A percentile compares a stretch with the other conserved stretches of the same genome.
These are phyloP conservation scores for Diversispora epigaea DNA, from an alignment of 192 early-diverging fungal species.

Conservation along the genomic window DNA sequence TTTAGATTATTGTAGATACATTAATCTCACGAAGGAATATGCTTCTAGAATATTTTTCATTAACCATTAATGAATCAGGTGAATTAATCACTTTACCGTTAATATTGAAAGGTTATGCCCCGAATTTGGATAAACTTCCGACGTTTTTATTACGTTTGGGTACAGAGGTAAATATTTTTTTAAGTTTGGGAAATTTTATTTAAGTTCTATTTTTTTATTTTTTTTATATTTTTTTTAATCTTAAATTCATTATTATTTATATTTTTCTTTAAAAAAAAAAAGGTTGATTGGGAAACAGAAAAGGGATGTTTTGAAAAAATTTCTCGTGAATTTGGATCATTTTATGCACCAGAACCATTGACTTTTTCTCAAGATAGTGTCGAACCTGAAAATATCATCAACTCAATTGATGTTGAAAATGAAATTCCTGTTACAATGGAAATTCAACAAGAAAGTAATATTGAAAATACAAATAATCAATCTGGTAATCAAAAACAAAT, in stretches of 20 bases:
- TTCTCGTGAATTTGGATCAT: slow-evolving; percentile 63
- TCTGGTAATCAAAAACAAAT: slow-evolving; percentile 23
- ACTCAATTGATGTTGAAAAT: slow-evolving; percentile 2
- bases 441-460: slow-evolving; percentile 32
- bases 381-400: background rate
- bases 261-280: background rate
- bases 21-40: slow-evolving; percentile 66
- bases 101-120: slow-evolving; percentile 76
- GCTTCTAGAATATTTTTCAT: slow-evolving; percentile 88
- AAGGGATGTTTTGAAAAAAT: slow-evolving; percentile 80
- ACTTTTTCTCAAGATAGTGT: slow-evolving; percentile 13
- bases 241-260: background rate
- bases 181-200: background rate
- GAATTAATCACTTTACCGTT: slow-evolving; percentile 72
- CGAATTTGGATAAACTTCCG: slow-evolving; percentile 83
- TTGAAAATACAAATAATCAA: background rate
- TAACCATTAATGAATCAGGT: slow-evolving; percentile 66
- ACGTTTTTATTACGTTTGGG: slow-evolving; percentile 78
- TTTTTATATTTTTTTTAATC: too few relatives aligned
- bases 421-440: slow-evolving; percentile 16
- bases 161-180: slow-evolving; percentile 55
- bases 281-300: slow-evolving; percentile 86
- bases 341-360: slow-evolving; percentile 61
- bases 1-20: slow-evolving; percentile 48
- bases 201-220: background rate